Conservation (phyloP, 2,329 filamentous ascomycete genomes). For the Talaromyces piceae region DNA sequence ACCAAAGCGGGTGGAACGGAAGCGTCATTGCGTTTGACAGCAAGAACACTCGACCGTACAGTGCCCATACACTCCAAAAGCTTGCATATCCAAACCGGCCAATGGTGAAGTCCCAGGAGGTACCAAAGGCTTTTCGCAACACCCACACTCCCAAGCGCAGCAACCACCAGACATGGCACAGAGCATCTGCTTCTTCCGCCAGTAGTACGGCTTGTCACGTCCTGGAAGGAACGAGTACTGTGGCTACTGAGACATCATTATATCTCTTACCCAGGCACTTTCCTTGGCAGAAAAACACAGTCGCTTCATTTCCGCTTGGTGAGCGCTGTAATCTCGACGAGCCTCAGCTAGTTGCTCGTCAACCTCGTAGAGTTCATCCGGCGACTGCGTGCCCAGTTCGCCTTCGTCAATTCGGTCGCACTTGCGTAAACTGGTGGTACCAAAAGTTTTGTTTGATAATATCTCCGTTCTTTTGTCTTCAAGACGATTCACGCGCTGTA, state of each 20-base stretch:
- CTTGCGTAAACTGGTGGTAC: too few relatives aligned
- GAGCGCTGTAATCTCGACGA: not conserved
- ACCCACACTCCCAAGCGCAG: not conserved
- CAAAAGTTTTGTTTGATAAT: too few relatives aligned
- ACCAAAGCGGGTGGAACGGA: too few relatives aligned
- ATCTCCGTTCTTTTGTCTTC: not conserved
- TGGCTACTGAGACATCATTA: not conserved
- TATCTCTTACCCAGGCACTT: not conserved
- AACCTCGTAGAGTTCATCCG: not conserved
- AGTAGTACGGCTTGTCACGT: not conserved
- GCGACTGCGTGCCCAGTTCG: not conserved
- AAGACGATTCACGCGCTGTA: slow-evolving; percentile 1
- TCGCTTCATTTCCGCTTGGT: not conserved
- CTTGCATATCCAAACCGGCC: not conserved
- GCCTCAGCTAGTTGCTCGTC: not conserved
- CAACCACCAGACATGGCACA: slow-evolving; percentile 1
- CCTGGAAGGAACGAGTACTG: not conserved
- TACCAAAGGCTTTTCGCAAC: not conserved
- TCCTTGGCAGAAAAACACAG: not conserved
- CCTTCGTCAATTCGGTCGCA: not conserved
- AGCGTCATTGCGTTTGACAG: slow-evolving; percentile 1
- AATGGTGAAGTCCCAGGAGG: not conserved
- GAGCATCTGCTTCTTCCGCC: not conserved
- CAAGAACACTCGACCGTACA: slow-evolving; percentile 2
- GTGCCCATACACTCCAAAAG: not conserved